These are phyloP conservation scores for Auriscalpium vulgare DNA, from an alignment of 768 basidiomycete species.

Conservation along the genomic window DNA sequence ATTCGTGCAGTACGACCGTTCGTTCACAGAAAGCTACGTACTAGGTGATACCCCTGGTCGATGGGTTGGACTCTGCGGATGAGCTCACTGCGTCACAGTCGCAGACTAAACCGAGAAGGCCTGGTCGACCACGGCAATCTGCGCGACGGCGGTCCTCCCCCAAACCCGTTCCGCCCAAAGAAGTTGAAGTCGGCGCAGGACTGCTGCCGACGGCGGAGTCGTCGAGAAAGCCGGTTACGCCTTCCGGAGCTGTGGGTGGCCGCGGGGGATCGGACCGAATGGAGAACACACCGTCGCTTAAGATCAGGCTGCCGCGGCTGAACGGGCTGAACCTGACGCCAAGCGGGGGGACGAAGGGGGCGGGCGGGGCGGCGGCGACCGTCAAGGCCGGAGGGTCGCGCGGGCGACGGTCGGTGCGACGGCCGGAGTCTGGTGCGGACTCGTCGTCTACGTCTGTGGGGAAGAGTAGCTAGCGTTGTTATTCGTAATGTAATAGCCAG, in stretches of 20 bases:
- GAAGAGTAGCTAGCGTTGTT: neutral
- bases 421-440: slow-evolving; percentile 10
- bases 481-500: too few species aligned
- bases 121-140: neutral
- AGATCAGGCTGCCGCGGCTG: slow-evolving; percentile 11
- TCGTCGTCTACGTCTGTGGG: slow-evolving; percentile 12
- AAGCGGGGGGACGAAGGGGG: slow-evolving; percentile 1
- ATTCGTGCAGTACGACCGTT: neutral
- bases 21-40: neutral
- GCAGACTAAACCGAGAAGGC: neutral
- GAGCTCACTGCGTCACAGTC: neutral
- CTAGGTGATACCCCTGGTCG: neutral
- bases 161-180: too few species aligned
- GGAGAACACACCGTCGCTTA: slow-evolving; percentile 5
- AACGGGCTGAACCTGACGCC: neutral
- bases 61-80: neutral
- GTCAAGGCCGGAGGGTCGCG: slow-evolving; percentile 1
- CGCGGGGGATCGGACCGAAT: too few species aligned
- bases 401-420: slow-evolving; percentile 10
- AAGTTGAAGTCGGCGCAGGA: too few species aligned
- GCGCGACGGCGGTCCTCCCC: neutral
- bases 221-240: too few species aligned
- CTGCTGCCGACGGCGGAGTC: too few species aligned
- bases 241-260: too few species aligned
- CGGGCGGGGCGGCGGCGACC: slow-evolving; percentile 5